Conservation (phyloP, 345 rosid genomes). For the Litchi chinensis region DNA sequence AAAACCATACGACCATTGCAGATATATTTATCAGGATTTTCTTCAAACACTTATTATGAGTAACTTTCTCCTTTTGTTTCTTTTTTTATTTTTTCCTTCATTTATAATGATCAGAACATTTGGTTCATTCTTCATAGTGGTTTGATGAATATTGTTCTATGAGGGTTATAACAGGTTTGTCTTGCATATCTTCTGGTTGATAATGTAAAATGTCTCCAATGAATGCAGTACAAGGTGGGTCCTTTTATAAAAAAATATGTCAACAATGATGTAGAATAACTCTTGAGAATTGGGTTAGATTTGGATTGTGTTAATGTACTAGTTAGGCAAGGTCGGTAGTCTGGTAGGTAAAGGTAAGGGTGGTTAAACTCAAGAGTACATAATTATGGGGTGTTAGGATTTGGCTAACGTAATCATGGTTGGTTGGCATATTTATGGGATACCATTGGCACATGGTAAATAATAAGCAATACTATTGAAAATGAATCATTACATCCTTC, state of each 20-base stretch:
- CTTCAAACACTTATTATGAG: background rate
- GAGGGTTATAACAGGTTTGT: background rate
- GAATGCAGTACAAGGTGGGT: background rate
- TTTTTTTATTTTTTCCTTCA: background rate
- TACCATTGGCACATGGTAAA: background rate
- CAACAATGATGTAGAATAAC: background rate
- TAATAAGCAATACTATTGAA: background rate
- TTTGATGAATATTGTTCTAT: background rate
- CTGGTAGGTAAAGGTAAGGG: background rate
- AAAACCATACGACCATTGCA: background rate
- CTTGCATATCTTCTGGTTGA: background rate
- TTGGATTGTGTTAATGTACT: background rate
- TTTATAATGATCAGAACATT: background rate
- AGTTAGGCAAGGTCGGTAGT: background rate
- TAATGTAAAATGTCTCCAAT: background rate
- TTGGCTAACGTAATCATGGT: background rate
- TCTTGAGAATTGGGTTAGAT: conserved; percentile 1
- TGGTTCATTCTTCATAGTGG: background rate
- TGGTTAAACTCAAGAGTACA: background rate
- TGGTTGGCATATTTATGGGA: background rate
- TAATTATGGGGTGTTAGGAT: background rate
- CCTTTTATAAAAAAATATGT: background rate
- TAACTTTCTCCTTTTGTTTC: background rate
- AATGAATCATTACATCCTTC: background rate
- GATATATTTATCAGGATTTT: background rate